Evolutionary conservation across 2,329 filamentous ascomycete genomes (phyloP), one percentile per base, ranked within the genome.

Genomic region (Metarhizium album): DNA sequence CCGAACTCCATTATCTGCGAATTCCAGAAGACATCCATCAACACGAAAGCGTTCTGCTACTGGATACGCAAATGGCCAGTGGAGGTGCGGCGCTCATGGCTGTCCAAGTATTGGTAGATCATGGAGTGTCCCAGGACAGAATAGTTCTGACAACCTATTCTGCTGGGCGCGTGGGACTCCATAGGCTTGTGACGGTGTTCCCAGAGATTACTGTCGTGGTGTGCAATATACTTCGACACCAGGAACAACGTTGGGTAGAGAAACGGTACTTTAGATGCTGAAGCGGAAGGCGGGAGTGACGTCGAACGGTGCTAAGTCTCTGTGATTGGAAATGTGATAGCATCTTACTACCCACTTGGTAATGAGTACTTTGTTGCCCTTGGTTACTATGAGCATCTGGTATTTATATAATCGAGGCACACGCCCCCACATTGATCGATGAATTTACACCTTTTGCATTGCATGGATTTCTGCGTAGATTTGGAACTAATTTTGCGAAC

Each of bases 141-240:
- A 95, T 98, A 57, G 87, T 96, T 33, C 84, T 97, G 64, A 90
- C 95, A 38, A 95, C 91, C 3, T 96, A 94, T 64, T 86, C 89
- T 57, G 91, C 90, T 3, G 91, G 91, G 8, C 83, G 83, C 57
- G 81, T 87, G 59, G 93, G 90, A 1, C 66, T 97, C 54, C 89
- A 93, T 62, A 78, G 93, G 55, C 70, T 98, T 60, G 86, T 88
- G 54, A 88, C 84, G 52, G 93, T 95, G 3, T 98, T 93, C 61
- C 90, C 93, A 0, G 83, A 84, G 4, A 84, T 97, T 46, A 86
- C 84, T 48, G 86, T 95, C 18, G 89, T 97, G 18, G 84, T 95
- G 27, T 88, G 87, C 57, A 84, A 84, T 54, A 78, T 95, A 60
- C 82, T 90, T 27, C 80, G 84, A 50, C 89, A 95, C 58, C 80